Evolutionary conservation across 2,329 filamentous ascomycete species (phyloP).

Genomic region (Lanzia echinophila): DNA sequence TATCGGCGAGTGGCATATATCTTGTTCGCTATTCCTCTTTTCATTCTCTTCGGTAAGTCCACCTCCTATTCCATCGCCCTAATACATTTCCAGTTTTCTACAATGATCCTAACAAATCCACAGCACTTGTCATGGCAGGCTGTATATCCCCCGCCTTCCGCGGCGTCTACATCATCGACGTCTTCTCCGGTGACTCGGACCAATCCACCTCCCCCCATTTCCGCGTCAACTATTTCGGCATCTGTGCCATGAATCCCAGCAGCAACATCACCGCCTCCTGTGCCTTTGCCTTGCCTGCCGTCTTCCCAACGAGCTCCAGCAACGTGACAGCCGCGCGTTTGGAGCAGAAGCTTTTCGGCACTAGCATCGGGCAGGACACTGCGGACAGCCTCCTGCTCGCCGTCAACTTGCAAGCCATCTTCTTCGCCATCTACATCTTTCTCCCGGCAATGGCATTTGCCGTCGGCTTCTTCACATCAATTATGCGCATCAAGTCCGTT

Average conservation of each 20-base stretch:
- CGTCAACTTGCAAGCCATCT: not conserved
- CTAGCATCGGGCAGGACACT: not conserved
- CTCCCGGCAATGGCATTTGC: not conserved
- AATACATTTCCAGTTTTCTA: no score
- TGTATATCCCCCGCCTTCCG: not conserved
- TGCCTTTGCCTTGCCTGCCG: not conserved
- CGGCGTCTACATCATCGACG: not conserved
- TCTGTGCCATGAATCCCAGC: not conserved
- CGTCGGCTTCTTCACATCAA: not conserved
- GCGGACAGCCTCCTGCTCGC: not conserved
- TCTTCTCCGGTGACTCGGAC: not conserved
- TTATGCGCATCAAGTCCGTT: not conserved
- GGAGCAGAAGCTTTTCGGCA: not conserved
- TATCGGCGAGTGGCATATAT: not conserved
- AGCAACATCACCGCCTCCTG: not conserved
- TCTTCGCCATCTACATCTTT: not conserved
- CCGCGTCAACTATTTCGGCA: conserved; percentile 2
- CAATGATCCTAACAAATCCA: not conserved
- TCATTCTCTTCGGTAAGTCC: not conserved
- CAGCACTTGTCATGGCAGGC: not conserved
- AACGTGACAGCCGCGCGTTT: not conserved
- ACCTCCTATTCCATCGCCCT: not conserved
- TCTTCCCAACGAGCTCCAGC: no score
- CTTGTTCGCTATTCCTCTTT: not conserved
- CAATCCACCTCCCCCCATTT: conserved; percentile 3